Percentiles rank a stretch among this genome's conserved stretches.
phyloP scores from a whole-genome alignment of 2,329 filamentous ascomycete species.

The Ceratocystis lukuohia region DNA sequence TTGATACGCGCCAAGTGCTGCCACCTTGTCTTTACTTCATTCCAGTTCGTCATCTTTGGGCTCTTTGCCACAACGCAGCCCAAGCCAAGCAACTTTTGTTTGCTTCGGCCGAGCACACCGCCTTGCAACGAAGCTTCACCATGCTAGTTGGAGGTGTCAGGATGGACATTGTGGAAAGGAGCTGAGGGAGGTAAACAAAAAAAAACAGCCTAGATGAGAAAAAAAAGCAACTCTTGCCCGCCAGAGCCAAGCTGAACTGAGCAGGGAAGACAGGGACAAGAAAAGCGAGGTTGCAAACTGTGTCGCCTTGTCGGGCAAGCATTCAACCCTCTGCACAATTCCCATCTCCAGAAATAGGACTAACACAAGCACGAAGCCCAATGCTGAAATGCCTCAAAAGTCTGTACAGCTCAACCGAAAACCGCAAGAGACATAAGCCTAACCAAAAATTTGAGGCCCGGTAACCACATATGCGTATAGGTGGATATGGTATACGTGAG shows the following conservation, averaged over 20 bases:
- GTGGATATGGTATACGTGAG: slow-evolving; percentile 2
- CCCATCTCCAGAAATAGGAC: background rate
- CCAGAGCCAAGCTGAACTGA: too few relatives aligned
- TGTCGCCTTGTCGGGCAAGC: too few relatives aligned
- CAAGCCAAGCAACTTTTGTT: background rate
- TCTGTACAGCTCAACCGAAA: background rate
- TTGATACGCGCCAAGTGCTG: background rate
- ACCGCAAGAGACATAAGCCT: background rate
- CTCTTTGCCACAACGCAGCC: background rate
- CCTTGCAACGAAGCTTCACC: background rate
- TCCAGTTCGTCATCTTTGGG: background rate
- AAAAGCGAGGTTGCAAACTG: too few relatives aligned
- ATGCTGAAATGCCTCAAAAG: background rate
- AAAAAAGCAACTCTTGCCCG: too few relatives aligned
- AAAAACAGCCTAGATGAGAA: background rate
- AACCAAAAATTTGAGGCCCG: background rate
- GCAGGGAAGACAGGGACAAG: too few relatives aligned
- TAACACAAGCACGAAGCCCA: background rate
- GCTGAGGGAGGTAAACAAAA: background rate
- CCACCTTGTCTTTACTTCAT: background rate
- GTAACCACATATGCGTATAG: background rate
- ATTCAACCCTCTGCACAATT: too few relatives aligned
- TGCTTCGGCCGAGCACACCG: slow-evolving; percentile 1
- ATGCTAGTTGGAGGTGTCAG: too few relatives aligned
- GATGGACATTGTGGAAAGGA: background rate